Evolutionary conservation across 306 rosid genomes (phyloP).

Genomic region (Sechiopsis laciniata): DNA sequence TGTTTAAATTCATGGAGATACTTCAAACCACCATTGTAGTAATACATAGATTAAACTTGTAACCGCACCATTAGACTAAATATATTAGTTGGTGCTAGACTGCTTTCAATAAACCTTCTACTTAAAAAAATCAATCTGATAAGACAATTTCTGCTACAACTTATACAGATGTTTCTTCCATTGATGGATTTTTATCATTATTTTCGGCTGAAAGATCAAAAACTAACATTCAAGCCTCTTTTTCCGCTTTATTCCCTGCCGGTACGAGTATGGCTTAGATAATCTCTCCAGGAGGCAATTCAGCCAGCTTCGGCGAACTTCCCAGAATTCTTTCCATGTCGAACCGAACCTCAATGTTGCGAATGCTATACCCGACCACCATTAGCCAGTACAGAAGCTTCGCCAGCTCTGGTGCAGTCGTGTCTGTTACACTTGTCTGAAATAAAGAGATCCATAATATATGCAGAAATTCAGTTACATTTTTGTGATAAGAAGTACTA

Average conservation of each 20-base stretch:
- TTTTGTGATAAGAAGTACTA: neutral
- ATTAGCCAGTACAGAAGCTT: conserved; percentile 89
- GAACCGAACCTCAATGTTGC: conserved; percentile 88
- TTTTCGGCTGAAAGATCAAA: conserved; percentile 8
- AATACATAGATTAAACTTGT: too few species aligned
- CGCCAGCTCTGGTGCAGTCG: conserved; percentile 77
- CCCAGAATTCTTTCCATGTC: conserved; percentile 98
- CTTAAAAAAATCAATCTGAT: too few species aligned
- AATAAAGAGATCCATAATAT: neutral
- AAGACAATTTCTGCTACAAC: too few species aligned
- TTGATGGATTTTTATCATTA: neutral
- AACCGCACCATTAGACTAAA: too few species aligned
- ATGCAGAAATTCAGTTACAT: neutral
- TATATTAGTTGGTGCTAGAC: too few species aligned
- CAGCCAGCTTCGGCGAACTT: conserved; percentile 70
- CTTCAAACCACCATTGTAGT: too few species aligned
- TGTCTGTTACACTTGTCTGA: conserved; percentile 69
- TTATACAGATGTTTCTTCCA: neutral
- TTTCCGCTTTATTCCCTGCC: neutral
- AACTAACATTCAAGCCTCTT: neutral
- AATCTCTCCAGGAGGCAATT: conserved; percentile 87
- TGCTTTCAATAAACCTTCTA: too few species aligned
- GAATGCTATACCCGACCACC: conserved; percentile 93
- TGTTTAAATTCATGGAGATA: too few species aligned
- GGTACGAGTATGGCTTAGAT: conserved; percentile 23